These are phyloP conservation scores for Russula olivacea DNA, from an alignment of 768 basidiomycete species.

Conservation along the genomic window DNA sequence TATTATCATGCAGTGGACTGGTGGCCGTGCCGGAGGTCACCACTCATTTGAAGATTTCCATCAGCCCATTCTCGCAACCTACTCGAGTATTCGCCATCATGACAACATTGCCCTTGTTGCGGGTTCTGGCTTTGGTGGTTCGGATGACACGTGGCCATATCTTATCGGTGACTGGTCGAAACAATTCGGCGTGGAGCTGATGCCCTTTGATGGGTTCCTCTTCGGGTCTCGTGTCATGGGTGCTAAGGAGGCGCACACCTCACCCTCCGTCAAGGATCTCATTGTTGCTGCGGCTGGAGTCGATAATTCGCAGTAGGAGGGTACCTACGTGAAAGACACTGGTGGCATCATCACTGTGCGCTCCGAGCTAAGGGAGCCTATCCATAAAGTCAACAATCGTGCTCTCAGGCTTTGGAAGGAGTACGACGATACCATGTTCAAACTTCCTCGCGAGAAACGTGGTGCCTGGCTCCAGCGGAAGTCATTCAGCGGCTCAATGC, in stretches of 20 bases:
- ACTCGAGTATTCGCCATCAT: constrained; percentile 83
- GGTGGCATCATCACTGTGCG: constrained; percentile 97
- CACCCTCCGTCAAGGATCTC: constrained; percentile 90
- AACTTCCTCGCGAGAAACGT: constrained; percentile 88
- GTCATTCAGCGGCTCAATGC: constrained; percentile 88
- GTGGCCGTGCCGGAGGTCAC: constrained; percentile 97
- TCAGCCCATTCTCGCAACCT: constrained; percentile 54
- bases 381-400: constrained; percentile 97
- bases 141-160: constrained; percentile 95
- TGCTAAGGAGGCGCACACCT: constrained; percentile 96
- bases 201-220: constrained; percentile 98
- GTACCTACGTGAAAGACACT: constrained; percentile 88
- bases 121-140: constrained; percentile 94
- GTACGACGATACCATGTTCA: constrained; percentile 95
- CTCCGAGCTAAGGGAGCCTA: constrained; percentile 97
- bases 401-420: constrained; percentile 98
- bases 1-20: too few relatives aligned
- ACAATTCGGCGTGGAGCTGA: constrained; percentile 78
- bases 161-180: constrained; percentile 93
- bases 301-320: constrained; percentile 85
- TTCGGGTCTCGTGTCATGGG: constrained; percentile 98
- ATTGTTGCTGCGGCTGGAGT: constrained; percentile 94
- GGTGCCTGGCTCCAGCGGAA: constrained; percentile 84
- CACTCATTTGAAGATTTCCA: constrained; percentile 95
- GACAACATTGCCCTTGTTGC: constrained; percentile 75